Base-by-base conservation (phyloP, 768 basidiomycete species). In the Hygrocybe coccinea region DNA sequence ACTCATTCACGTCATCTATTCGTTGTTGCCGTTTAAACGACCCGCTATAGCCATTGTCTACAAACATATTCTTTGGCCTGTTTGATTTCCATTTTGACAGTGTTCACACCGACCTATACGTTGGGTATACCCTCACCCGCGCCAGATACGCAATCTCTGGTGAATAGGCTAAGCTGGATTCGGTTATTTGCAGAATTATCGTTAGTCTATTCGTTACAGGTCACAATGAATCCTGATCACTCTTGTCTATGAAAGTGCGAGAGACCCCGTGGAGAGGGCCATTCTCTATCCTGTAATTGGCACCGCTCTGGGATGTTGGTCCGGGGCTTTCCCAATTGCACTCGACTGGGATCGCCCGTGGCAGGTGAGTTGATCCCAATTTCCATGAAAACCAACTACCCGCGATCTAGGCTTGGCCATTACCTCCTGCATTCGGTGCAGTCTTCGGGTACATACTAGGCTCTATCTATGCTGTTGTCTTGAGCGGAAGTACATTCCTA, bases 301-400 rank as follows among this genome's bases (percentile, higher is more conserved):
- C 38, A 74, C 89, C 0, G 60, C 88, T 41, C 25, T 85, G 17
- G 95, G 95, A 5, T 77, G 80, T 43, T 97, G 93, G 95, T 35
- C 79, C 12, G 94, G 93, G 14, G 83, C 80, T 9, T 76, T 95
- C 45, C 90, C 92, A 2, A 86, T 94, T 45, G 89, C 91, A 0
- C 82, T 98, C 15, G 95, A 98, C 71, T 98, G 95, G 95, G 94
- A 94, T 65, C 80, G 92, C 36, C 91, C 95, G 6, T 97, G 95
- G 95, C 95, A 97, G 87, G 93, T 90, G 52, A 55, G 82, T 72
- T 35, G 38, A 33, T 47, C 29, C 10, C 36, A 25, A 56, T 37
- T 50, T 14, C 8, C 21, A 52, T 10, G 9, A 46, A 25, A 15
- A 51, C 11, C 50, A 34, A 43, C 37, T 45, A 33, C 19, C 25